Base-by-base conservation (phyloP, 345 rosid genomes). In the Eucalyptus pauciflora region DNA sequence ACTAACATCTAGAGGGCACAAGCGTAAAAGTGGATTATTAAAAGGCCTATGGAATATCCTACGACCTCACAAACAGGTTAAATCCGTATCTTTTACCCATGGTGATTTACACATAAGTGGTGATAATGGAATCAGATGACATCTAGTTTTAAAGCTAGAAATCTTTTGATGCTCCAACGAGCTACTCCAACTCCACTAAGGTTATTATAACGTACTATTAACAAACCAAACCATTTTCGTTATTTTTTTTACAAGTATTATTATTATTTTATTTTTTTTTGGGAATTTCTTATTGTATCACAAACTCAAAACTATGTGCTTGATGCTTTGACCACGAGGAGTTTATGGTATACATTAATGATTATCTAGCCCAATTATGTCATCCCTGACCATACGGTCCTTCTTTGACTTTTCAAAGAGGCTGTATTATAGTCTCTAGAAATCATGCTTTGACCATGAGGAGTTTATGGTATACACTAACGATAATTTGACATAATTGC, bases 261-360 rank as follows among this genome's bases (percentile, higher is more conserved):
- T 52, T 52, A 51, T 51, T 16, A 6, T 51, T 50, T 25, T 11
- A 83, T 94, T 94, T 51, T 16, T 2, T 51, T 5, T 24, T 94
- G 94, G 87, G 29, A 24, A 2, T 24, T 25, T 58, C 7, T 11
- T 3, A 58, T 25, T 58, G n/a, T 58, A 58, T 58, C 29, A 25
- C 29, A 58, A 58, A 24, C 67, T 60, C n/a, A 94, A 94, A 4
- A 86, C 90, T 85, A 95, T 89, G 49, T 93, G 90, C 81, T 94
- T 94, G 81, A 95, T 92, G 6, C 94, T 93, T 95, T 95, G 51
- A 94, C 94, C 88, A 58, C 12, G 92, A 56, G 62, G 29, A 56
- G 27, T 56, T 56, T 56, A 56, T 22, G 60, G 12, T 52, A 52
- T 1, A 52, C 56, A 18, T 7, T 52, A 52, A 52, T 52, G 56